Evolutionary conservation across 768 basidiomycete species (phyloP).

Genomic region (Scleroderma citrinum): DNA sequence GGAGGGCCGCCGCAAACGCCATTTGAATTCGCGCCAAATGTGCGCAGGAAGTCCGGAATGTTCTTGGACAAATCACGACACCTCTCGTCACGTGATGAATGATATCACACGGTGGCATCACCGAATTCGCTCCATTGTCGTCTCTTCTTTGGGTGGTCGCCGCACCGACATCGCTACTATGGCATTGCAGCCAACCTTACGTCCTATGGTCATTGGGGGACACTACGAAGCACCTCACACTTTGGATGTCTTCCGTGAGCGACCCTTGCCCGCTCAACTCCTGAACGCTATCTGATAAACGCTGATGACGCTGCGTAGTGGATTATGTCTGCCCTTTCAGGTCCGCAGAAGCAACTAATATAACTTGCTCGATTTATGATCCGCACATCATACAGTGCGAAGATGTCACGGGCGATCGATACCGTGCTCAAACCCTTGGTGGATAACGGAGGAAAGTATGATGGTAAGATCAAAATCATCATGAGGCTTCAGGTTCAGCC

Average conservation of each 20-base stretch:
- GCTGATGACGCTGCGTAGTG: constrained; percentile 36
- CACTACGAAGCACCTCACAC: constrained; percentile 59
- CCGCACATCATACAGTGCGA: constrained; percentile 38
- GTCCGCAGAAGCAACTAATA: constrained; percentile 23
- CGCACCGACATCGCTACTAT: constrained; percentile 30
- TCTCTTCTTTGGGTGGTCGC: too few relatives aligned
- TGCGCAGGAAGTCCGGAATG: too few relatives aligned
- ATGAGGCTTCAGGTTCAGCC: constrained; percentile 70
- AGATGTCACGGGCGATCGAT: constrained; percentile 56
- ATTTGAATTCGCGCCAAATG: too few relatives aligned
- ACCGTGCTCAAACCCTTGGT: constrained; percentile 55
- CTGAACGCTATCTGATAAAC: background rate
- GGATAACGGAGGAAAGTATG: constrained; percentile 52
- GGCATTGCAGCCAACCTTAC: constrained; percentile 75
- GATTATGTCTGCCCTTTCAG: constrained; percentile 88
- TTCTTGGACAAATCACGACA: background rate
- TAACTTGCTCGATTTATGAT: background rate
- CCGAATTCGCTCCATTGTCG: background rate
- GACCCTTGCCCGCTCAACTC: background rate
- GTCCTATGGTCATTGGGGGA: constrained; percentile 60
- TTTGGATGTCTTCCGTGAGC: constrained; percentile 71
- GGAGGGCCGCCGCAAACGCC: too few relatives aligned
- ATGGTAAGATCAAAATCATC: constrained; percentile 69
- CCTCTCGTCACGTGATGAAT: background rate
- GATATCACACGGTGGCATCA: background rate